phyloP scores from a whole-genome alignment of 2,329 filamentous ascomycete genomes.

The Aspergillus eucalypticola region DNA sequence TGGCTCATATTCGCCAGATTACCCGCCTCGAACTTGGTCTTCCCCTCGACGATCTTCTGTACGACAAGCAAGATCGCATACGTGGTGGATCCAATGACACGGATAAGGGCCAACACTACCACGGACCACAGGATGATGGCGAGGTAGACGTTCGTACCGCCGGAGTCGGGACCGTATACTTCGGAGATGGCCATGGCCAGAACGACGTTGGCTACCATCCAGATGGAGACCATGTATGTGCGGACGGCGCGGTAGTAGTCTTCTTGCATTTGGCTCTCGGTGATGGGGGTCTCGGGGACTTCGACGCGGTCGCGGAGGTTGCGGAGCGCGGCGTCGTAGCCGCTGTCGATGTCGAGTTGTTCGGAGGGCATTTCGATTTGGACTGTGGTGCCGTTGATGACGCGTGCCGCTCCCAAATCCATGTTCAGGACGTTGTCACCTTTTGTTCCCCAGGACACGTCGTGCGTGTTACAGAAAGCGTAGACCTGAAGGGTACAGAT shows the following conservation, averaged over 20 bases:
- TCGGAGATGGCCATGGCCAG: constrained; percentile 92
- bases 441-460: constrained; percentile 98
- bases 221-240: constrained; percentile 95
- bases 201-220: constrained; percentile 90
- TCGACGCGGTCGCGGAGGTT: constrained; percentile 93
- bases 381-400: constrained; percentile 74
- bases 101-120: constrained; percentile 80
- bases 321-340: constrained; percentile 93
- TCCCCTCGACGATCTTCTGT: constrained; percentile 83
- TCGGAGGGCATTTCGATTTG: constrained; percentile 97
- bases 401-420: constrained; percentile 83
- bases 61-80: constrained; percentile 83
- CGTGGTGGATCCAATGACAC: constrained; percentile 75
- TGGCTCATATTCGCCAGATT: constrained; percentile 31
- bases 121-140: constrained; percentile 93
- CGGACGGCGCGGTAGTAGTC: constrained; percentile 98
- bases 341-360: constrained; percentile 95
- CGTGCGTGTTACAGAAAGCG: constrained; percentile 98
- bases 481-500: constrained; percentile 98
- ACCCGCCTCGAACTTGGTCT: constrained; percentile 60
- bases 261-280: constrained; percentile 85
- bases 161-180: constrained; percentile 70
- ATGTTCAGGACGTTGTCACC: constrained; percentile 94
- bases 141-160: constrained; percentile 85
- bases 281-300: constrained; percentile 62